These are phyloP conservation scores for Crucibulum laeve DNA, from an alignment of 768 basidiomycete genomes.

Conservation along the genomic window DNA sequence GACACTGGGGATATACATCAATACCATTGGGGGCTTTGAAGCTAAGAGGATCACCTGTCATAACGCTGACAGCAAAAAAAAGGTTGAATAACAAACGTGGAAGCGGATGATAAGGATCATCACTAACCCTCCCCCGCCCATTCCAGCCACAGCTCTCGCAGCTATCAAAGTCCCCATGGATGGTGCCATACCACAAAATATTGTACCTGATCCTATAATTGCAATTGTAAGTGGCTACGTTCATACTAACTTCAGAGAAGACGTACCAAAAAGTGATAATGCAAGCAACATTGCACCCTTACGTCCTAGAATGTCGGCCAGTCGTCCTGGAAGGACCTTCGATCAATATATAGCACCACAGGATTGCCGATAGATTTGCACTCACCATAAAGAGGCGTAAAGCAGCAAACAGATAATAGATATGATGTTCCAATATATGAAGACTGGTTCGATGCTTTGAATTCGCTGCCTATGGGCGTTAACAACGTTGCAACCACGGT, in stretches of 20 bases:
- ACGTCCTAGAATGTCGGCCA: constrained; percentile 82
- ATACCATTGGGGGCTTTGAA: constrained; percentile 11
- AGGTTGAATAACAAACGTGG: constrained; percentile 17
- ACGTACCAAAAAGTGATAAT: constrained; percentile 73
- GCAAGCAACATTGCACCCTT: constrained; percentile 86
- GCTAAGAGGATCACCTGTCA: constrained; percentile 61
- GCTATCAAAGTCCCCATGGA: constrained; percentile 81
- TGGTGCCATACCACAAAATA: constrained; percentile 81
- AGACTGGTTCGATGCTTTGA: constrained; percentile 72
- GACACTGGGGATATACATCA: constrained; percentile 44
- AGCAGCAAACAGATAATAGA: constrained; percentile 84
- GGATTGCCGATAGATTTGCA: background rate
- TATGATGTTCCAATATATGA: constrained; percentile 90
- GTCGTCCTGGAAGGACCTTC: constrained; percentile 48
- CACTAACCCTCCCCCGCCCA: constrained; percentile 87
- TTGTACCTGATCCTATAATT: constrained; percentile 68
- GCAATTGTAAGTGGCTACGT: constrained; percentile 1
- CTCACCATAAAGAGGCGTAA: constrained; percentile 84
- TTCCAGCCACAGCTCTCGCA: constrained; percentile 83
- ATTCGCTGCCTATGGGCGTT: constrained; percentile 82
- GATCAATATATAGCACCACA: constrained; percentile 9
- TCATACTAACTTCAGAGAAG: constrained; percentile 3
- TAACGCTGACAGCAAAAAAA: constrained; percentile 47
- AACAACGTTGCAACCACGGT: constrained; percentile 86
- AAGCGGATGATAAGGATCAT: constrained; percentile 7